Percentiles rank a stretch among this genome's conserved stretches.
These are phyloP conservation scores for Nothophoma quercina DNA, from an alignment of 2,329 filamentous ascomycete genomes.

Conservation along the genomic window DNA sequence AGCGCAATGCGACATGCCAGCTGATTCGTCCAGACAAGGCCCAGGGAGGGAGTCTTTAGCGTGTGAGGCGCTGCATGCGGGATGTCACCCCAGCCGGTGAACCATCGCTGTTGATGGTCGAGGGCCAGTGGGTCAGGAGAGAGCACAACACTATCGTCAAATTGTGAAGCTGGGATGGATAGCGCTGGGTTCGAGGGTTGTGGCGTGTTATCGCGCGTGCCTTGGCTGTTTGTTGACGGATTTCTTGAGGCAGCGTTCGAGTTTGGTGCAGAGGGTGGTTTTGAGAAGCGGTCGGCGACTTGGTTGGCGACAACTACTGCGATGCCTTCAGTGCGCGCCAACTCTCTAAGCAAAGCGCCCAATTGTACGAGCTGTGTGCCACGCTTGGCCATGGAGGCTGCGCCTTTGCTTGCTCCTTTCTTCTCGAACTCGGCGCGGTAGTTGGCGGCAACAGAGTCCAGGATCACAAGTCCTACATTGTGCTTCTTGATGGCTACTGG, in stretches of 20 bases:
- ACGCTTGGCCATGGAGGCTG: constrained; percentile 72
- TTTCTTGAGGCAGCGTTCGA: constrained; percentile 40
- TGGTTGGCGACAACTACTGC: constrained; percentile 95
- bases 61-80: constrained; percentile 41
- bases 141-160: constrained; percentile 38
- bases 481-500: constrained; percentile 81
- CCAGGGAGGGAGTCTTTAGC: constrained; percentile 84
- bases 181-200: constrained; percentile 19
- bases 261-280: constrained; percentile 25
- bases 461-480: constrained; percentile 79
- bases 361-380: constrained; percentile 79
- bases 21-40: constrained; percentile 90
- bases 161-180: constrained; percentile 21
- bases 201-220: constrained; percentile 22
- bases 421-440: constrained; percentile 90
- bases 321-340: constrained; percentile 77
- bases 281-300: constrained; percentile 83
- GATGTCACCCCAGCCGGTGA: constrained; percentile 89
- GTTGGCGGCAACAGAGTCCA: constrained; percentile 95
- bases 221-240: constrained; percentile 39
- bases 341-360: constrained; percentile 75
- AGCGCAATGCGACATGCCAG: constrained; percentile 83
- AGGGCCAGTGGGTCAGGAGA: constrained; percentile 70
- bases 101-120: constrained; percentile 92
- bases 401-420: constrained; percentile 48